These are phyloP conservation scores for Trichoderma endophyticum DNA, from an alignment of 2,329 filamentous ascomycete genomes.

Conservation along the genomic window DNA sequence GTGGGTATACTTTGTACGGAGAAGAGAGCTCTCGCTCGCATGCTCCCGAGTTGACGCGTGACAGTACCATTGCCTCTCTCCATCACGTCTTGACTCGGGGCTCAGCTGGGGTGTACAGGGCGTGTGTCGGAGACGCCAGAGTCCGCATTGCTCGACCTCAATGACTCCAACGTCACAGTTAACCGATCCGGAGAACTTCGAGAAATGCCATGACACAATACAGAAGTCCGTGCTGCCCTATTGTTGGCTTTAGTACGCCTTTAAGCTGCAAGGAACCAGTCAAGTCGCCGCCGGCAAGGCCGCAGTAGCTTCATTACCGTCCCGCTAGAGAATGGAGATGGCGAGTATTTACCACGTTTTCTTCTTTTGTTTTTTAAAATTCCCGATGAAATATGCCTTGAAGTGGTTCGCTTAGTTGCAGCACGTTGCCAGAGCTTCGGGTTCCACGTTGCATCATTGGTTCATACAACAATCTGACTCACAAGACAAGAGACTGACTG, in stretches of 20 bases:
- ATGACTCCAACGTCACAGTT: background rate
- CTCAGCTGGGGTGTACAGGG: background rate
- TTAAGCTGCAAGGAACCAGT: slow-evolving; percentile 35
- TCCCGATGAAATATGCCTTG: background rate
- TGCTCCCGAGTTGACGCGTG: background rate
- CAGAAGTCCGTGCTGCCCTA: slow-evolving; percentile 2
- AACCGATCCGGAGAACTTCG: background rate
- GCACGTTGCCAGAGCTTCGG: background rate
- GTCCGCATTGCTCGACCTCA: background rate
- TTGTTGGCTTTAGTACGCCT: slow-evolving; percentile 21
- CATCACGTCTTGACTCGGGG: background rate
- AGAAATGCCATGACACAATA: slow-evolving; percentile 2
- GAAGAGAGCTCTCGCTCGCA: background rate
- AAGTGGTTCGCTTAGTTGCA: background rate
- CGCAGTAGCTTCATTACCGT: slow-evolving; percentile 22
- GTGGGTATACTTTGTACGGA: background rate
- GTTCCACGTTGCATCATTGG: background rate
- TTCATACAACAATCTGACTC: background rate
- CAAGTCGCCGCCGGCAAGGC: slow-evolving; percentile 24
- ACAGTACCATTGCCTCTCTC: background rate
- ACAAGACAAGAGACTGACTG: background rate
- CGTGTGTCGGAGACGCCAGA: slow-evolving; percentile 3
- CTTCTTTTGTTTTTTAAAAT: background rate
- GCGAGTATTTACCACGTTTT: background rate
- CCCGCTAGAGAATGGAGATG: slow-evolving; percentile 15